Evolutionary conservation across 495 filamentous ascomycete genomes (phyloP).

Genomic region (Penicillium salamii): DNA sequence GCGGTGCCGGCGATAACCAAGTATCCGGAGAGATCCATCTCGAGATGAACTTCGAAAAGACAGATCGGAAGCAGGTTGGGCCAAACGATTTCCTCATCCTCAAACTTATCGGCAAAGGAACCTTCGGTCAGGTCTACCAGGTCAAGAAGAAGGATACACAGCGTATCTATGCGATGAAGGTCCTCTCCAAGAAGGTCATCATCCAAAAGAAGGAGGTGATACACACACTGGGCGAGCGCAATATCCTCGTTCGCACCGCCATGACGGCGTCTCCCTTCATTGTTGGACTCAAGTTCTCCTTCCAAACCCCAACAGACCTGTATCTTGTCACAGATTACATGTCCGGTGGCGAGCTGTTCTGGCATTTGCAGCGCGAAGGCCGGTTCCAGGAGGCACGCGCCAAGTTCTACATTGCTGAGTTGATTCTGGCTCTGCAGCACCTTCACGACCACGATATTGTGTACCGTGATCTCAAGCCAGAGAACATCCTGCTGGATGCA

Average conservation of each 20-base stretch:
- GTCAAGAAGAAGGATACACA: constrained; percentile 97
- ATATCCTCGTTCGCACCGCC: constrained; percentile 93
- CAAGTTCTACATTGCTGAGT: constrained; percentile 98
- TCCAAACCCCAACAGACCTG: constrained; percentile 94
- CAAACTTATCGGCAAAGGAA: constrained; percentile 96
- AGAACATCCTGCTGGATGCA: constrained; percentile 81
- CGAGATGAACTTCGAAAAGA: constrained; percentile 79
- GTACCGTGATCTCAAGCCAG: constrained; percentile 86
- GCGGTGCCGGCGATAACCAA: constrained; percentile 61
- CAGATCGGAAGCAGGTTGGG: constrained; percentile 89
- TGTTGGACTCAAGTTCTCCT: constrained; percentile 97
- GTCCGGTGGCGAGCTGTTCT: constrained; percentile 97
- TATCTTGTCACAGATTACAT: constrained; percentile 99
- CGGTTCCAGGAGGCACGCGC: constrained; percentile 91
- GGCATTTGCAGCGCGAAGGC: constrained; percentile 97
- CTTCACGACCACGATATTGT: constrained; percentile 97
- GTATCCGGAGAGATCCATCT: constrained; percentile 91
- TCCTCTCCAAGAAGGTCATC: constrained; percentile 98
- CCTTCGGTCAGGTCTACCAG: constrained; percentile 99
- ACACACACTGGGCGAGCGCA: constrained; percentile 93
- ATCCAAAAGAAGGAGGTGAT: constrained; percentile 99
- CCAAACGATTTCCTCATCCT: constrained; percentile 96
- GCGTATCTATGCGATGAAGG: constrained; percentile 98
- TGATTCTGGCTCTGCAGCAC: constrained; percentile 93
- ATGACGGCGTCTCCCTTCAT: constrained; percentile 97